Base-by-base conservation (phyloP, 352 stramenopile species). In the Phytophthora megakarya region DNA sequence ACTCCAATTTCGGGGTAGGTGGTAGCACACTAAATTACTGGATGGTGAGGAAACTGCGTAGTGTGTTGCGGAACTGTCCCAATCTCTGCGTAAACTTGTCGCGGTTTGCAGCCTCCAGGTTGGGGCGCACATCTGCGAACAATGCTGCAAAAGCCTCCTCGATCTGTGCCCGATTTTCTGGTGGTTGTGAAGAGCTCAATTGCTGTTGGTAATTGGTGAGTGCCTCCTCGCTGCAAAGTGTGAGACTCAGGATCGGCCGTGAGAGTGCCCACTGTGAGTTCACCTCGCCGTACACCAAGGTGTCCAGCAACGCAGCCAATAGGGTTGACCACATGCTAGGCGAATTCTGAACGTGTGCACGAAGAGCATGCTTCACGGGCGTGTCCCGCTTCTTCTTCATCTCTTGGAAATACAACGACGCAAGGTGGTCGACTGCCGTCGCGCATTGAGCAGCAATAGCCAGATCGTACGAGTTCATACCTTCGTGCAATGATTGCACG, bases 11-110 rank as follows among this genome's bases (percentile, higher is more conserved):
- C 12, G 60, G 44, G 38, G 38, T 44, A 42, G 45, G n/a, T n/a
- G n/a, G n/a, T n/a, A n/a, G n/a, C n/a, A n/a, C n/a, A 59, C 45
- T 59, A 58, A 68, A 63, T 74, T 85, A 88, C 67, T 93, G 79
- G 61, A 92, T 81, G 22, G 96, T 99, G 30, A 99, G 80, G 72
- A 99, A 99, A 44, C 89, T 73, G 52, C 96, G 86, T 49, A 98
- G 84, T 21, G 95, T 90, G 52, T 98, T 95, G 43, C 97, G 93
- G 78, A 99, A 99, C 49, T 97, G 89, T 16, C 96, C 97, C 18
- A 99, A 80, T 55, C 96, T 97, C 73, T 99, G 97, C 23, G 97
- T 99, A 65, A 99, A 99, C 65, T 97, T 93, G 86, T 99, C 97
- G 45, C 97, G 89, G 73, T 99, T 99, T 15, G 95, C 81, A 59